Evolutionary conservation across 2,329 filamentous ascomycete genomes (phyloP), one percentile per base, ranked within the genome.

Genomic region (Nemania abortiva): DNA sequence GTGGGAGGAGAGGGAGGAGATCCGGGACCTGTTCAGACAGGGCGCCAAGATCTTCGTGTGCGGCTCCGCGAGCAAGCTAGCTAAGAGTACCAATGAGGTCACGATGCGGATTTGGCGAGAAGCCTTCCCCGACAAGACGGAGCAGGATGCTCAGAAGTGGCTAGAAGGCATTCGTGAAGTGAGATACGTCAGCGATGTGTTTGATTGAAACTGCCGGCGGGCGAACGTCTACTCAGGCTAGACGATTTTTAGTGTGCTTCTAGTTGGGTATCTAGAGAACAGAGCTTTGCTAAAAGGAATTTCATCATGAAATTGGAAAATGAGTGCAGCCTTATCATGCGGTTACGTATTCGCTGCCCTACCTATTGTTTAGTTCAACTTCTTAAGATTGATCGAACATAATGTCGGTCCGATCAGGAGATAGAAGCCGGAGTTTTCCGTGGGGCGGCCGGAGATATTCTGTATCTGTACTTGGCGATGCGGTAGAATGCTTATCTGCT

Each of bases 151-250:
- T 7, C 50, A 71, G 54, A 29, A 45, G 13, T 73, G 67, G 71
- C 49, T 72, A 18, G 69, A 69, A 2, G 50, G 70, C 7, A 72
- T 72, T 45, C 52, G 70, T 13, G 71, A 72, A 59, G 67, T 70
- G 52, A 65, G 71, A 52, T 72, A 72, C 47, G 69, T 72, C 24
- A 73, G 65, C 37, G 69, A 73, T 66, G 71, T 72, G 11, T 72
- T 72, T 67, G 69, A 72, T 42, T 73, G 47, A 71, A n/a, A 20
- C 20, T n/a, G 45, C 45, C 18, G 15, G 24, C 24, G 24, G 2
- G 24, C 24, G 24, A 27, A 27, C 5, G 5, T 27, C 24, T 27
- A 37, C 34, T 2, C 11, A 37, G 34, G 34, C 11, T 37, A 37
- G 34, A 9, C 4, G 31, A 5, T 5, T 34, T 9, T 34, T 37